Percentiles rank a stretch among this genome's conserved stretches.
Evolutionary conservation across 2,329 filamentous ascomycete species (phyloP).

Genomic region (Alternaria sp.): DNA sequence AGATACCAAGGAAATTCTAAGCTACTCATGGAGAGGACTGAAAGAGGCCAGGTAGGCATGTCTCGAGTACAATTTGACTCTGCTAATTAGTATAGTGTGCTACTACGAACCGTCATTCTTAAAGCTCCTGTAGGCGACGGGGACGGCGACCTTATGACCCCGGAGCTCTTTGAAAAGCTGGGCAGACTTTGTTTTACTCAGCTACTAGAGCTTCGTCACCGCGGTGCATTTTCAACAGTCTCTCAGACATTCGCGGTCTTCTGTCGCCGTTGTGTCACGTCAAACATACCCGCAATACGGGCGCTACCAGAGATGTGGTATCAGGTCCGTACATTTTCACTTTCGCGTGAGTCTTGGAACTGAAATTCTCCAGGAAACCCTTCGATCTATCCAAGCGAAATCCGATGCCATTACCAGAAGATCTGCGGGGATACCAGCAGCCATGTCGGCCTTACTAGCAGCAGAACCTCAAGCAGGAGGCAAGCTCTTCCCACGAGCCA

Average conservation of each 20-base stretch:
- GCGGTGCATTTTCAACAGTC: constrained; percentile 93
- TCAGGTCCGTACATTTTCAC: constrained; percentile 39
- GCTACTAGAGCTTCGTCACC: constrained; percentile 81
- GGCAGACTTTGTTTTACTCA: constrained; percentile 82
- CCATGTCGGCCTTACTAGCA: constrained; percentile 82
- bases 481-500: constrained; percentile 68
- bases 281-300: constrained; percentile 56
- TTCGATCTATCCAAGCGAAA: constrained; percentile 76
- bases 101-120: constrained; percentile 63
- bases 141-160: constrained; percentile 31
- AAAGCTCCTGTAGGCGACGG: constrained; percentile 48
- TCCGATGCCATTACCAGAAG: constrained; percentile 82
- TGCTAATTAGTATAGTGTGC: constrained; percentile 63
- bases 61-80: too few relatives aligned
- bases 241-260: constrained; percentile 85
- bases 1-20: constrained; percentile 87
- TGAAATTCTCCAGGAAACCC: constrained; percentile 61
- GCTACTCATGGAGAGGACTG: constrained; percentile 93
- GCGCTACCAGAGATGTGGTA: constrained; percentile 74
- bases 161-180: constrained; percentile 68
- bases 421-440: constrained; percentile 88
- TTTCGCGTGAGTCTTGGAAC: neutral
- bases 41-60: constrained; percentile 82
- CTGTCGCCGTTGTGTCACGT: constrained; percentile 71
- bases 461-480: constrained; percentile 68